Conservation (phyloP, 1,284 basidiomycete genomes). For the Porogramme epimiltina region DNA sequence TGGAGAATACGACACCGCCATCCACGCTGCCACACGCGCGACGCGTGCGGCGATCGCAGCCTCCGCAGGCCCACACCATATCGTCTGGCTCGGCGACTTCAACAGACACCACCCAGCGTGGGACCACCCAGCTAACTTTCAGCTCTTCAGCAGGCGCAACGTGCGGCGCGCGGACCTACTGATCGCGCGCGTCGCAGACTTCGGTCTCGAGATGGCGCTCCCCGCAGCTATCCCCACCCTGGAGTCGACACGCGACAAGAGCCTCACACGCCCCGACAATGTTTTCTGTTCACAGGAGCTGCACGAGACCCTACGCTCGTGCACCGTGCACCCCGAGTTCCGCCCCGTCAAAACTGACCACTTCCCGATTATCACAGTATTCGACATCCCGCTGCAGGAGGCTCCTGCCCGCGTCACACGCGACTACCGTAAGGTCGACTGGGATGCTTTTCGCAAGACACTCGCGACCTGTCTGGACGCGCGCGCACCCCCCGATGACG, state of each 20-base stretch:
- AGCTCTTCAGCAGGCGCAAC: conserved; percentile 35
- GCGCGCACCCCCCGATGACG: background rate
- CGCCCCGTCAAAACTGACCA: conserved; percentile 29
- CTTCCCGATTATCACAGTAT: conserved; percentile 24
- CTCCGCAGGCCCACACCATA: conserved; percentile 4
- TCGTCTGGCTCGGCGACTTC: conserved; percentile 49
- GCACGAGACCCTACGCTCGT: conserved; percentile 20
- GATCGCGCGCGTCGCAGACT: conserved; percentile 17
- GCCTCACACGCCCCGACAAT: conserved; percentile 36
- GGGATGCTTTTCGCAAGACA: conserved; percentile 21
- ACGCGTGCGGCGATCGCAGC: background rate
- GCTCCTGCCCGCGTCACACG: background rate
- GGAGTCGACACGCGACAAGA: conserved; percentile 24
- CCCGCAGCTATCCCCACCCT: conserved; percentile 33
- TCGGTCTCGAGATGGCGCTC: conserved; percentile 30
- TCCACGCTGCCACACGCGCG: conserved; percentile 14
- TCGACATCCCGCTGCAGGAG: conserved; percentile 6
- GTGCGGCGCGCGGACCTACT: conserved; percentile 24
- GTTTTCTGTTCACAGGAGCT: conserved; percentile 29
- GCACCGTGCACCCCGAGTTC: conserved; percentile 11
- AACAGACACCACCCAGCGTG: conserved; percentile 51
- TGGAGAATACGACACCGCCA: conserved; percentile 20
- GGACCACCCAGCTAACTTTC: conserved; percentile 40
- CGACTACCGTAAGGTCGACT: conserved; percentile 30
- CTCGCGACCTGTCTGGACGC: too few relatives aligned